Evolutionary conservation across 495 filamentous ascomycete genomes (phyloP), one percentile per base, ranked within the genome.

Genomic region (Hypoxylon rickii): DNA sequence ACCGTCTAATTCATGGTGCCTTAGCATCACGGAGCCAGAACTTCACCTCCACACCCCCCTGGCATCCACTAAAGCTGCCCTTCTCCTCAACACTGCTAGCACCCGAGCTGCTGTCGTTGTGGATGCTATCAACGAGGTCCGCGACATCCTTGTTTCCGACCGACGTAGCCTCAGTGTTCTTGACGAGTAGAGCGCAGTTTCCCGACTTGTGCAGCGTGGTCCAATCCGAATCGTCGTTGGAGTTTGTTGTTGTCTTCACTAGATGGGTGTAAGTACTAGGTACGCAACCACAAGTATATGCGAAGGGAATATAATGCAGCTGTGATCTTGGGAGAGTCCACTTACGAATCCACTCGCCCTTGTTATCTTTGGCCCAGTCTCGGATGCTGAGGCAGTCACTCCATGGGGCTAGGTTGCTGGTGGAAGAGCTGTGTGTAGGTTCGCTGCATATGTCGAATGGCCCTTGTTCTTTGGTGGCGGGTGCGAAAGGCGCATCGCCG

Each of bases 111-210:
- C 10, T 16, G 19, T 22, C 32, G n/a, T 21, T 10, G 10, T 44
- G 11, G 7, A 63, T 12, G 32, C 11, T 16, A 5, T 55, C 42
- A 11, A 64, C 51, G 7, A 49, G 20, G n/a, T 48, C 31, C 12
- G 13, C 17, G 12, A 56, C 47, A 8, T 64, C 61, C 31, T 37
- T 10, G 12, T 56, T 60, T 16, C 55, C 61, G 10, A 64, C 8
- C 1, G n/a, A 15, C 1, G 61, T 56, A 2, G 55, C n/a, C 13
- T 1, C 22, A 11, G 13, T 46, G 33, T 56, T 60, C 43, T 50
- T 52, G 46, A 50, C 46, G 19, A 55, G 6, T 0, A 64, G 18
- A 2, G 43, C 46, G 31, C 61, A 64, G 24, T 31, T 17, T 2
- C 38, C 42, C 19, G 16, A 20, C 3, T 6, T 12, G 21, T 20